Percentiles rank a stretch among this genome's conserved stretches.
phyloP scores from a whole-genome alignment of 768 basidiomycete species.

The Heimioporus sp. region DNA sequence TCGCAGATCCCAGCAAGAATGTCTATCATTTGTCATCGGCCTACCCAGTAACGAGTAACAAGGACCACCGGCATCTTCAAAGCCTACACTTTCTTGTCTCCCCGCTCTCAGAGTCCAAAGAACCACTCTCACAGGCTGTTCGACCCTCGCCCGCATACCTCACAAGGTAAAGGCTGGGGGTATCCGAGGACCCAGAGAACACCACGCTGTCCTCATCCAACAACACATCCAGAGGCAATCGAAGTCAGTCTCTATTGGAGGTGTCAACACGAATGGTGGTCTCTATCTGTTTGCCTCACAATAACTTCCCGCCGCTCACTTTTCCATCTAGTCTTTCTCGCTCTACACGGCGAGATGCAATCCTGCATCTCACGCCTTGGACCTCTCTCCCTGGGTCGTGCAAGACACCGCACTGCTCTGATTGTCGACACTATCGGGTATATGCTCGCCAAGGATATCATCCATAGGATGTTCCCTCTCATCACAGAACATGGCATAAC shows the following conservation, averaged over 20 bases:
- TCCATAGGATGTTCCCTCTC: constrained; percentile 62
- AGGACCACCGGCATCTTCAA: constrained; percentile 37
- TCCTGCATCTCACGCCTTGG: constrained; percentile 71
- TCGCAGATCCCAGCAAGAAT: constrained; percentile 73
- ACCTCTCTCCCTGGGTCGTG: constrained; percentile 77
- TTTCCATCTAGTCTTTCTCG: constrained; percentile 61
- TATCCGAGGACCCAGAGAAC: not conserved
- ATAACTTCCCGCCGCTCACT: not conserved
- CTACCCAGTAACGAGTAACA: constrained; percentile 46
- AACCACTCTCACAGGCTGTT: constrained; percentile 30
- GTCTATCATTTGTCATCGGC: constrained; percentile 65
- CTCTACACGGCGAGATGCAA: constrained; percentile 76
- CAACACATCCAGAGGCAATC: constrained; percentile 31
- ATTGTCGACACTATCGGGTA: constrained; percentile 85
- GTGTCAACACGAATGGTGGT: constrained; percentile 81
- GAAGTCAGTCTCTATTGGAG: constrained; percentile 65
- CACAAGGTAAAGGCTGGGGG: constrained; percentile 48
- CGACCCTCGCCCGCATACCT: constrained; percentile 54
- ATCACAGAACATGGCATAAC: constrained; percentile 6
- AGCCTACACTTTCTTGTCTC: constrained; percentile 61
- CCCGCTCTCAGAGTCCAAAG: constrained; percentile 54
- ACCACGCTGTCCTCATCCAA: too few species aligned
- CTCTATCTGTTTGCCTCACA: constrained; percentile 51
- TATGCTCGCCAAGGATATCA: constrained; percentile 88
- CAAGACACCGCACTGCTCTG: constrained; percentile 86